Conservation (phyloP, 140 eudicot genomes). For the Flaveria floridana region DNA sequence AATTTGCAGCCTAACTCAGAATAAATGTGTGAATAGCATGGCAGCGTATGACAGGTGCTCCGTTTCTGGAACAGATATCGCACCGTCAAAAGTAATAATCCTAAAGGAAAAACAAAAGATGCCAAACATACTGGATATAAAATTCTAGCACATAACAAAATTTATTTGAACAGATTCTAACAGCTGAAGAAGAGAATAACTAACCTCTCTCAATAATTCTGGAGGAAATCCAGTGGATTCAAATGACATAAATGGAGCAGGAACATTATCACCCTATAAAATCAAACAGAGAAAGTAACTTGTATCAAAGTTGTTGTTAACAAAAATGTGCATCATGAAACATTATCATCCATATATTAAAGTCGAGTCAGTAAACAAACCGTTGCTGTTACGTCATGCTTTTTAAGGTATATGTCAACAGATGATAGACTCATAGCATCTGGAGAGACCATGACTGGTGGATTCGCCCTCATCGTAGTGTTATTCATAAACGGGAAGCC, state of each 20-base stretch:
- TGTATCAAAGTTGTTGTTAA: background rate
- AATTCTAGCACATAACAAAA: background rate
- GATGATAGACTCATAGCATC: constrained; percentile 60
- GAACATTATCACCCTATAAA: constrained; percentile 84
- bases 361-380: constrained; percentile 49
- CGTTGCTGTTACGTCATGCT: constrained; percentile 90
- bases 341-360: constrained; percentile 19
- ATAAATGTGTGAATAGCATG: constrained; percentile 72
- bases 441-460: constrained; percentile 52
- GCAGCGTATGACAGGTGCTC: constrained; percentile 99
- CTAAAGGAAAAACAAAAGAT: constrained; percentile 25
- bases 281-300: constrained; percentile 26
- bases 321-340: constrained; percentile 10
- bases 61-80: constrained; percentile 99
- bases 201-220: constrained; percentile 86
- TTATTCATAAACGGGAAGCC: constrained; percentile 56
- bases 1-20: constrained; percentile 86
- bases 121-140: constrained; percentile 10
- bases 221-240: constrained; percentile 89
- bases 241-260: constrained; percentile 97
- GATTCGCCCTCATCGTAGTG: constrained; percentile 54
- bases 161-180: constrained; percentile 4
- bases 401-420: constrained; percentile 74
- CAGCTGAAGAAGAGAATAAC: constrained; percentile 31
- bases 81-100: constrained; percentile 75